Evolutionary conservation across 768 basidiomycete species (phyloP).

Genomic region (Leccinum subgranulosum): DNA sequence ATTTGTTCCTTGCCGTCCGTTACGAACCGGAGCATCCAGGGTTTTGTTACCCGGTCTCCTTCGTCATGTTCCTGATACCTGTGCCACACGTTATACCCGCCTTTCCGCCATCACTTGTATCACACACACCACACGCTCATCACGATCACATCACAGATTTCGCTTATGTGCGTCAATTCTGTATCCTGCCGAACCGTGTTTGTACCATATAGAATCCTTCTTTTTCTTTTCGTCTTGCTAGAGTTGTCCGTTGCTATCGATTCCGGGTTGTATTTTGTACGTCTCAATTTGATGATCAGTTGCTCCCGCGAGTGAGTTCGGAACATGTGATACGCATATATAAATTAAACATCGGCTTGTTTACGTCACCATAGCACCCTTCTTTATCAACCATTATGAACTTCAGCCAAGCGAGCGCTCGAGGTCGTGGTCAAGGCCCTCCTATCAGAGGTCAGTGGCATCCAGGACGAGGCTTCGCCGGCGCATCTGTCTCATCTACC

Average conservation of each 20-base stretch:
- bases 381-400: background rate
- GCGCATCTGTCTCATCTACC: background rate
- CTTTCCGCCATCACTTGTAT: conserved; percentile 24
- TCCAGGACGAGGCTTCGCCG: conserved; percentile 8
- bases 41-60: conserved; percentile 9
- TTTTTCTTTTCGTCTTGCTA: background rate
- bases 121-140: conserved; percentile 24
- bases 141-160: conserved; percentile 13
- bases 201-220: conserved; percentile 17
- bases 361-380: background rate
- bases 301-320: background rate
- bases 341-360: no score
- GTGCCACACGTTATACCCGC: conserved; percentile 29
- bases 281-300: background rate
- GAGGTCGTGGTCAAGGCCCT: conserved; percentile 3
- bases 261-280: background rate
- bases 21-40: conserved; percentile 14
- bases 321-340: no score
- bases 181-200: conserved; percentile 11
- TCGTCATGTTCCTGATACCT: conserved; percentile 29
- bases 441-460: background rate
- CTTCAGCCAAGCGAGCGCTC: background rate
- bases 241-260: background rate
- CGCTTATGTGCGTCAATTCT: conserved; percentile 11
- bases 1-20: conserved; percentile 19